Base-by-base conservation (phyloP, 805 yeast species). In the Starmerella kuoi region DNA sequence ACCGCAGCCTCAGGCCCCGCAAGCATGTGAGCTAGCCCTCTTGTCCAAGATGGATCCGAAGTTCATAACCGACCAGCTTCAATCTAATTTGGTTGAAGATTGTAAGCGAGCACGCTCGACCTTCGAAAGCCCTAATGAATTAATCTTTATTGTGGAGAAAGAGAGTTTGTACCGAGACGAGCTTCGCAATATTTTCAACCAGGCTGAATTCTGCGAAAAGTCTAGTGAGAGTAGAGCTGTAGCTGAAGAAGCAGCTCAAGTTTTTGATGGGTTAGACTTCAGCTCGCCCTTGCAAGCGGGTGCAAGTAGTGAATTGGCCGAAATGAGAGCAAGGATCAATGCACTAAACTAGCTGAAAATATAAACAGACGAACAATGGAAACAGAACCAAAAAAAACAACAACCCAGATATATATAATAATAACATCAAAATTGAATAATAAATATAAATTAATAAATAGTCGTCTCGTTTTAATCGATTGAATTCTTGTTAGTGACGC, bases 61-160 rank as follows among this genome's bases (percentile, higher is more conserved):
- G 20, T 44, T 34, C 28, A 17, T 47, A 5, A 18, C 45, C 32
- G 28, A 23, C 4, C 26, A 35, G 26, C 42, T 45, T 15, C n/a
- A 39, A 5, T 30, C 25, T 4, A 42, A 45, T 32, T 38, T 53
- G 15, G 36, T 37, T 6, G 40, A 51, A 14, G 40, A 49, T 20
- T 33, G 31, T 14, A 59, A 61, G 34, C 51, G 52, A 5, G 38
- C 42, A 12, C 44, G 47, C 1, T 55, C 60, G 5, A 24, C 51
- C 1, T 30, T 22, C 17, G 34, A 37, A 12, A 25, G 43, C 7
- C 43, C 48, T 5, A 63, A 59, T 18, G 59, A 64, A 17, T 62
- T 66, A 2, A 56, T 85, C 31, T 85, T 84, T 58, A 74, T 75
- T 5, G 60, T 69, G 5, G 95, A 85, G 55, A 74, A 73, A 51